These are phyloP conservation scores for Clarireedia paspali DNA, from an alignment of 2,329 filamentous ascomycete genomes.

Conservation along the genomic window DNA sequence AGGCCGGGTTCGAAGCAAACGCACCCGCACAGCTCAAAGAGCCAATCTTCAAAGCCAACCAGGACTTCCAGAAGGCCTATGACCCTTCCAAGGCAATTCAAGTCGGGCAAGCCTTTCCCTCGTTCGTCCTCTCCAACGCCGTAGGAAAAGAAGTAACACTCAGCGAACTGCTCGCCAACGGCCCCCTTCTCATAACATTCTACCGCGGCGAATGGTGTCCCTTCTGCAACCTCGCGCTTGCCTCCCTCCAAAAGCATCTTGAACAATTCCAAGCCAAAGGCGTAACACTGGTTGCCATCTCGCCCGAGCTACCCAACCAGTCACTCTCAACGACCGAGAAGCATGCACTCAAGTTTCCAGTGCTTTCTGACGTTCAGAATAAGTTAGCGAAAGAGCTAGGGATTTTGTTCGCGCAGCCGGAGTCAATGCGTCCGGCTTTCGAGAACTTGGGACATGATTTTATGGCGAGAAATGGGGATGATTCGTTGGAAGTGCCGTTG, in stretches of 20 bases:
- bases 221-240: conserved; percentile 36
- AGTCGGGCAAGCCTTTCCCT: conserved; percentile 30
- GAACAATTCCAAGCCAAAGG: conserved; percentile 31
- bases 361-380: conserved; percentile 34
- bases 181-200: conserved; percentile 36
- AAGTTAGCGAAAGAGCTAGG: conserved; percentile 31
- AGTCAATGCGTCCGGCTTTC: conserved; percentile 25
- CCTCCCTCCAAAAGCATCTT: conserved; percentile 31
- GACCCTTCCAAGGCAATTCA: conserved; percentile 24
- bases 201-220: conserved; percentile 41
- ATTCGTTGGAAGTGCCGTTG: conserved; percentile 32
- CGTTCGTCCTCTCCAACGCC: conserved; percentile 31
- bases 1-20: conserved; percentile 9
- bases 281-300: conserved; percentile 36
- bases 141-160: conserved; percentile 29
- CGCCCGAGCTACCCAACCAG: conserved; percentile 35
- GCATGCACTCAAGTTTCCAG: conserved; percentile 33
- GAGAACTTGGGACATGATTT: conserved; percentile 28
- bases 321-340: conserved; percentile 34
- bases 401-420: conserved; percentile 30
- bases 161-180: conserved; percentile 27
- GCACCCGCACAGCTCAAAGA: conserved; percentile 11
- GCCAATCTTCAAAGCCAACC: conserved; percentile 11
- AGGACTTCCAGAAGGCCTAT: conserved; percentile 14
- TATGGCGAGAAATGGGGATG: conserved; percentile 31